Evolutionary conservation across 805 yeast species (phyloP).

Genomic region (Schwanniomyces pseudopolymorphus): DNA sequence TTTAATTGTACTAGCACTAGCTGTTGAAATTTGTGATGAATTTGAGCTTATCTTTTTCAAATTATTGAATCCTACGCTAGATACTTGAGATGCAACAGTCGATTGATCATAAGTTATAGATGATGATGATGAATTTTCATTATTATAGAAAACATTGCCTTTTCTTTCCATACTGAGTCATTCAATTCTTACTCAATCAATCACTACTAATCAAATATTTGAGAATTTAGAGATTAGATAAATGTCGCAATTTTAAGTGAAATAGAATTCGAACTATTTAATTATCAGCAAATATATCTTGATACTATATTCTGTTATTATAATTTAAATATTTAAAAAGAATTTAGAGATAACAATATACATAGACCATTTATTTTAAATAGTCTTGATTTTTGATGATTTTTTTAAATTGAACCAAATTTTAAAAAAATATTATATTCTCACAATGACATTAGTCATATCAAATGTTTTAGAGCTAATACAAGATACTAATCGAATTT

Average conservation of each 20-base stretch:
- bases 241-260: not conserved
- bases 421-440: too few relatives aligned
- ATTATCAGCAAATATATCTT: not conserved
- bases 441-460: too few relatives aligned
- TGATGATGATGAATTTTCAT: slow-evolving; percentile 9
- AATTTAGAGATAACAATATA: too few relatives aligned
- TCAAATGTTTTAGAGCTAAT: too few relatives aligned
- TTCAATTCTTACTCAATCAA: not conserved
- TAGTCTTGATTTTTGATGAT: too few relatives aligned
- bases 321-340: too few relatives aligned
- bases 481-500: too few relatives aligned
- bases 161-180: slow-evolving; percentile 1
- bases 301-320: too few relatives aligned
- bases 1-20: slow-evolving; percentile 20
- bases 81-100: slow-evolving; percentile 15
- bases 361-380: too few relatives aligned
- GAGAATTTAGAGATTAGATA: not conserved
- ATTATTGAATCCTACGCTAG: slow-evolving; percentile 32
- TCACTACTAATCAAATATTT: too few relatives aligned
- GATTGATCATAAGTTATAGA: slow-evolving; percentile 7
- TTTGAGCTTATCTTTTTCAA: slow-evolving; percentile 30
- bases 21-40: slow-evolving; percentile 21
- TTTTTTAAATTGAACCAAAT: too few relatives aligned
- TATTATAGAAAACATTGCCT: slow-evolving; percentile 5
- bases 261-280: not conserved